Percentiles rank a stretch among this genome's conserved stretches.
These are phyloP conservation scores for Lenzites betulinus DNA, from an alignment of 768 basidiomycete species.

Conservation along the genomic window DNA sequence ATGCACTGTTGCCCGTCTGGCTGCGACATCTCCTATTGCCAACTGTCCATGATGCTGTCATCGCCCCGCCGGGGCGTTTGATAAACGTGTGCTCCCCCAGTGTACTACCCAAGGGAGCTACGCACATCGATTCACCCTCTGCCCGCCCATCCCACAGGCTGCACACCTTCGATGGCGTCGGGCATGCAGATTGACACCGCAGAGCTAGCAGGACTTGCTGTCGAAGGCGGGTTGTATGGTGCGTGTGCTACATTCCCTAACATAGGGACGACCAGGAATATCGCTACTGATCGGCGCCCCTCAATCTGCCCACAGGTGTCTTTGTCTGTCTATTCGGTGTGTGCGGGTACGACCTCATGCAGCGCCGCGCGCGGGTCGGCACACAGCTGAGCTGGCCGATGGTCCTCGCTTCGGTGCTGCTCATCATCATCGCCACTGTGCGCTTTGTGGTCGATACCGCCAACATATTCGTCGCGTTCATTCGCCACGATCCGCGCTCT, in stretches of 20 bases:
- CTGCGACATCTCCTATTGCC: background rate
- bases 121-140: no score
- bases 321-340: constrained; percentile 14
- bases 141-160: background rate
- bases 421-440: constrained; percentile 20
- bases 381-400: constrained; percentile 17
- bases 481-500: constrained; percentile 6
- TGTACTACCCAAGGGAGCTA: background rate
- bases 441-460: constrained; percentile 17
- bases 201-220: background rate
- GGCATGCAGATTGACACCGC: background rate
- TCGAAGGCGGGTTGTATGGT: background rate
- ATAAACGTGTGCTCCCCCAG: background rate
- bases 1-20: background rate
- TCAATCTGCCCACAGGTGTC: background rate
- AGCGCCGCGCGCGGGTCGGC: background rate
- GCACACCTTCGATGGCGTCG: background rate
- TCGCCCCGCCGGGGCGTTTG: no score
- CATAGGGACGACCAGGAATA: background rate
- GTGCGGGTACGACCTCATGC: constrained; percentile 11
- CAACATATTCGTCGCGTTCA: constrained; percentile 21
- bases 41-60: background rate
- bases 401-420: constrained; percentile 8
- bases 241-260: background rate
- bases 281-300: background rate